Evolutionary conservation across 176 grass and related monocot species (phyloP).

Genomic region (Avena eriantha): DNA sequence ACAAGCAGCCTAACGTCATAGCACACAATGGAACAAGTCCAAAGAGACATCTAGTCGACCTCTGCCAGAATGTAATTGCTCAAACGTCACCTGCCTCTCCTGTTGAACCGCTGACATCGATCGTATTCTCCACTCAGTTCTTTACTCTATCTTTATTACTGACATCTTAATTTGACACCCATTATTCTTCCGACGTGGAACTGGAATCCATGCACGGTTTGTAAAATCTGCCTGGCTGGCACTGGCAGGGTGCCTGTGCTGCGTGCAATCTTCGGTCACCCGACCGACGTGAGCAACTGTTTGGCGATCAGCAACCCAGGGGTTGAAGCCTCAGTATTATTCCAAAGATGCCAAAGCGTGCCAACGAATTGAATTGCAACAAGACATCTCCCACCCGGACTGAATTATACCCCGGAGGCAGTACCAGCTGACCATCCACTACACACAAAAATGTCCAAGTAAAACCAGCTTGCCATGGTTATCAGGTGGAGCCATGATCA

Average conservation of each 20-base stretch:
- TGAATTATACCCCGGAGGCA: too few species aligned
- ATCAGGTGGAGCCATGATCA: neutral
- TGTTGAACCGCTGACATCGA: neutral
- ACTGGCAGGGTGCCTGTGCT: neutral
- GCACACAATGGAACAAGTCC: neutral
- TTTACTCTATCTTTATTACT: neutral
- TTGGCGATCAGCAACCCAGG: neutral
- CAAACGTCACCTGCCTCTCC: neutral
- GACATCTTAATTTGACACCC: neutral
- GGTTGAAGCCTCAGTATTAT: neutral
- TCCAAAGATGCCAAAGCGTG: neutral
- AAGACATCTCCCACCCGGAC: neutral
- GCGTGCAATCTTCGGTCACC: neutral
- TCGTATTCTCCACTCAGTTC: neutral
- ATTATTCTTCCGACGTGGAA: neutral
- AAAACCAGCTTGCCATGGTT: neutral
- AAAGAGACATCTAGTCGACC: neutral
- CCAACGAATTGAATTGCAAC: neutral
- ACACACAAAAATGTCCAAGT: neutral
- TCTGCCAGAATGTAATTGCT: neutral
- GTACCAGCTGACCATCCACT: neutral
- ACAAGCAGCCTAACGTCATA: too few species aligned
- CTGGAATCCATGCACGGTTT: neutral
- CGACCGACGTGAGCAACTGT: neutral
- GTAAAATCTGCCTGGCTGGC: neutral